These are phyloP conservation scores for Tephrocybe sp. DNA, from an alignment of 768 basidiomycete genomes.

Conservation along the genomic window DNA sequence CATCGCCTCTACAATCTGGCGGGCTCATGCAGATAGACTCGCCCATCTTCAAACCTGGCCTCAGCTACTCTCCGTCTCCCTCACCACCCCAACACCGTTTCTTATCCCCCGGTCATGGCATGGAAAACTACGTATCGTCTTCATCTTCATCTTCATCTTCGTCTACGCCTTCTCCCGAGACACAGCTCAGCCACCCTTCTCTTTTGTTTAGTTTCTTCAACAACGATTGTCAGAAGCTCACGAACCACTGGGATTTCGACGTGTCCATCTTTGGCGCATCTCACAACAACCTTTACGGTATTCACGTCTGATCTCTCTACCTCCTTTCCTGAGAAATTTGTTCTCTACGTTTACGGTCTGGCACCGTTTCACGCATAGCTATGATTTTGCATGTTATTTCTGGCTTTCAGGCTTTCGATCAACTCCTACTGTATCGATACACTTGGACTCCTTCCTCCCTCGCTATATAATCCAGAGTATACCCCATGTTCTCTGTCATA, in stretches of 20 bases:
- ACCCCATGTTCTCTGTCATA: neutral
- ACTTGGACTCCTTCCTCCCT: neutral
- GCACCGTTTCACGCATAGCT: conserved; percentile 1
- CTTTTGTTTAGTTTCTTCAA: conserved; percentile 1
- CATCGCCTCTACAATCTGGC: neutral
- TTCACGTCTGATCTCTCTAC: conserved; percentile 1
- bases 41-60: conserved; percentile 6
- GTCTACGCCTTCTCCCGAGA: conserved; percentile 2
- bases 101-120: neutral
- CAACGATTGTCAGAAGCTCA: conserved; percentile 1
- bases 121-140: neutral
- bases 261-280: conserved; percentile 6
- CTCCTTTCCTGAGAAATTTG: neutral
- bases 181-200: neutral
- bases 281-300: conserved; percentile 3
- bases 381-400: neutral
- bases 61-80: conserved; percentile 15
- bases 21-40: neutral
- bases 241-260: conserved; percentile 10
- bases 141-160: conserved; percentile 3
- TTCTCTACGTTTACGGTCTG: conserved; percentile 1
- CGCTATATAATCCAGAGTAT: neutral
- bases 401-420: neutral
- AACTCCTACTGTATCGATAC: conserved; percentile 10
- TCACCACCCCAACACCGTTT: neutral